Evolutionary conservation across 1,139 yeast species (phyloP).

Genomic region (Diutina scorzettiae): DNA sequence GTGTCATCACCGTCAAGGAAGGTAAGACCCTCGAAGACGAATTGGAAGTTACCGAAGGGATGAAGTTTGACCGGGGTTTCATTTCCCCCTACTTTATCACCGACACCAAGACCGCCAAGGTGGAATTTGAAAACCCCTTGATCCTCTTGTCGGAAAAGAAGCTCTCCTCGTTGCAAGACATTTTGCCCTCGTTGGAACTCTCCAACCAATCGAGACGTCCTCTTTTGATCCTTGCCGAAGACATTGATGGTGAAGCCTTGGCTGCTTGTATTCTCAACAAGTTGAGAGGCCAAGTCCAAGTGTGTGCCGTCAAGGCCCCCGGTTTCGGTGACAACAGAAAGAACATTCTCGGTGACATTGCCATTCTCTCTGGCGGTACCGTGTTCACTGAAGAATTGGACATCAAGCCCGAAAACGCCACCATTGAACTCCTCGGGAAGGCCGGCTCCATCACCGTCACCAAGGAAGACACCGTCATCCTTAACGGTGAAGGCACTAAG

Average conservation of each 20-base stretch:
- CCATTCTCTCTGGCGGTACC: slow-evolving; percentile 94
- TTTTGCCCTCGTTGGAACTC: slow-evolving; percentile 87
- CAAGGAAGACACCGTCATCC: slow-evolving; percentile 92
- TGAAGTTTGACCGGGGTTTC: slow-evolving; percentile 98
- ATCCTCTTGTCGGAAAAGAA: slow-evolving; percentile 88
- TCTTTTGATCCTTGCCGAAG: slow-evolving; percentile 89
- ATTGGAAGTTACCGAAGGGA: slow-evolving; percentile 97
- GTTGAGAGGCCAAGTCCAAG: slow-evolving; percentile 98
- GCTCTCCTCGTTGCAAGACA: slow-evolving; percentile 84
- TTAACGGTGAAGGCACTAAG: slow-evolving; percentile 93
- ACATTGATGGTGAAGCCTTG: slow-evolving; percentile 95
- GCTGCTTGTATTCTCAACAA: slow-evolving; percentile 98
- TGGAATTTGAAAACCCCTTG: slow-evolving; percentile 93
- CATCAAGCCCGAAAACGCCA: slow-evolving; percentile 93
- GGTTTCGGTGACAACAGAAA: slow-evolving; percentile 99
- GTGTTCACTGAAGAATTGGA: slow-evolving; percentile 98
- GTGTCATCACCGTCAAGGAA: slow-evolving; percentile 95
- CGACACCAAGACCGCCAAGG: slow-evolving; percentile 92
- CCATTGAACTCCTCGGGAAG: slow-evolving; percentile 83
- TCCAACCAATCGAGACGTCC: slow-evolving; percentile 96
- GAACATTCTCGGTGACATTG: slow-evolving; percentile 94
- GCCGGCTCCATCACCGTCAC: slow-evolving; percentile 91
- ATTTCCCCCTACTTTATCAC: slow-evolving; percentile 98
- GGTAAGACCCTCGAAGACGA: slow-evolving; percentile 97
- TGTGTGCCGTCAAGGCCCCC: slow-evolving; percentile 97